These are phyloP conservation scores for Colletotrichum lindemuthianum DNA, from an alignment of 2,329 filamentous ascomycete genomes.

Conservation along the genomic window DNA sequence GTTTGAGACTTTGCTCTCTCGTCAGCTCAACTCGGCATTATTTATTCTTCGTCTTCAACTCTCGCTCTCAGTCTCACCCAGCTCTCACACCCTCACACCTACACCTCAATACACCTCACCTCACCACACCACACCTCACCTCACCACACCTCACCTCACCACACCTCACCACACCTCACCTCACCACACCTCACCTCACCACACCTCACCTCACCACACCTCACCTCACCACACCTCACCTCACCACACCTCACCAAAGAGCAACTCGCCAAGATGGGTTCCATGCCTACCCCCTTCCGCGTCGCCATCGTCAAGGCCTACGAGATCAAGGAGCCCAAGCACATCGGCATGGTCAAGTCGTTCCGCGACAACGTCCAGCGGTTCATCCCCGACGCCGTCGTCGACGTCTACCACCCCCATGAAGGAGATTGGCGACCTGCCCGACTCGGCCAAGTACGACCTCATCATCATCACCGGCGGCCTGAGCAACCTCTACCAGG, in stretches of 20 bases:
- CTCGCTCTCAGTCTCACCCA: no score
- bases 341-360: constrained; percentile 27
- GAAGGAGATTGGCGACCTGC: constrained; percentile 14
- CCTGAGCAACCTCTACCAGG: constrained; percentile 29
- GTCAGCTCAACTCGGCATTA: no score
- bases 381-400: constrained; percentile 20
- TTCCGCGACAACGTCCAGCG: constrained; percentile 22
- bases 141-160: no score
- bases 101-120: no score
- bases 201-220: no score
- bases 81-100: neutral
- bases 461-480: constrained; percentile 31
- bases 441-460: constrained; percentile 17
- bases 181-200: no score
- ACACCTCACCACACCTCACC: no score
- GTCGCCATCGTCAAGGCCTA: constrained; percentile 33
- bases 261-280: constrained; percentile 9
- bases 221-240: neutral
- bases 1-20: no score
- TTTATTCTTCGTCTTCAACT: no score
- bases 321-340: constrained; percentile 31
- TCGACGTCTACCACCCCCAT: constrained; percentile 25
- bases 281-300: constrained; percentile 20
- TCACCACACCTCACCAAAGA: no score
- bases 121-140: no score